Base-by-base conservation (phyloP, 2,329 filamentous ascomycete species). In the Pseudogymnoascus sp. region DNA sequence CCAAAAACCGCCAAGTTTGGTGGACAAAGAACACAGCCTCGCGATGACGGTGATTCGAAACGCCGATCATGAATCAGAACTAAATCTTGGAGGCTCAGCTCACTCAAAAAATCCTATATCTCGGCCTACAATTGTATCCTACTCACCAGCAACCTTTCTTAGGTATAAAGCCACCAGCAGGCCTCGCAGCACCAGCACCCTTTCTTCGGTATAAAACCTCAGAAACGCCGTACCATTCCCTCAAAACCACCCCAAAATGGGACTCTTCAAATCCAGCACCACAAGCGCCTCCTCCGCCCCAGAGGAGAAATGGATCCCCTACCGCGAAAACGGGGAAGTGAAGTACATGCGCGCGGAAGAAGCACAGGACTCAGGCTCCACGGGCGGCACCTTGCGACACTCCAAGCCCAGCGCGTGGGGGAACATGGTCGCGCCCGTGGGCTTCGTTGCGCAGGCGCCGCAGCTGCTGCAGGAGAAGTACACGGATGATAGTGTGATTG, bases 401-500 rank as follows among this genome's bases (percentile, higher is more conserved):
- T 67, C 65, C 61, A 66, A 64, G 55, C 25, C 42, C 4, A 63
- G 38, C 35, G 49, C 52, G 0, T 62, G 66, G 8, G 59, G 60
- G 4, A 65, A 62, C 8, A 49, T 67, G 16, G 62, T 52, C 2
- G 62, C 63, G 2, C 61, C 69, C 28, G 36, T 41, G 3, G 67
- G 68, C 62, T 66, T 65, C 55, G 60, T 42, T 2, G 49, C 66
- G 12, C 70, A 55, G 28, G 49, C 28, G 2, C 49, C 70, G 0
- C 66, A 69, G 23, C 62, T 72, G 9, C 60, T 71, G 9, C 69
- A 66, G 3, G 64, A 62, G 38, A 63, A 65, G 4, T 67, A 70
- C 39, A 71, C 69, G 11, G 70, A 72, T 35, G 70, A 72, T 9
- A 68, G 66, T 8, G 67, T 72, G 16, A 70, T 72, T 8, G 69